Conservation (phyloP, 257 asterid species). For the Petunia axillaris region DNA sequence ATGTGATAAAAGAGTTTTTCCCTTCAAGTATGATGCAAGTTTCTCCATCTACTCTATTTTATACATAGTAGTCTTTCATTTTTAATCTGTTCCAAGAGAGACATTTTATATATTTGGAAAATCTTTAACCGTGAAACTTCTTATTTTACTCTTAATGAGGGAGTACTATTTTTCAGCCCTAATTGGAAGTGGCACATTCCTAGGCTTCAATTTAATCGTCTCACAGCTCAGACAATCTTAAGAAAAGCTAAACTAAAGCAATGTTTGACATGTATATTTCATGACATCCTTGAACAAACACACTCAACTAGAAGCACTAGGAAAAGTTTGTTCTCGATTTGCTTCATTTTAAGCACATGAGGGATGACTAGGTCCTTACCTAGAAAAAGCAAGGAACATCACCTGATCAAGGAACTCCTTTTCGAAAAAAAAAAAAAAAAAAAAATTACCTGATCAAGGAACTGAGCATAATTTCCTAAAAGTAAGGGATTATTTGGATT, state of each 20-base stretch:
- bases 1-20: too few species aligned
- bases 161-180: too few species aligned
- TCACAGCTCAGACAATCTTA: slow-evolving; percentile 24
- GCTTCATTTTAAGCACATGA: background rate
- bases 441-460: slow-evolving; percentile 55
- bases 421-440: too few species aligned
- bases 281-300: background rate
- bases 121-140: too few species aligned
- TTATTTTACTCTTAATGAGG: background rate
- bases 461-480: slow-evolving; percentile 59
- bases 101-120: too few species aligned
- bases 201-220: background rate
- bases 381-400: background rate
- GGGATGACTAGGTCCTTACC: background rate
- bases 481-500: slow-evolving; percentile 58
- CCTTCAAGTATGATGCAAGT: too few species aligned
- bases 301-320: background rate
- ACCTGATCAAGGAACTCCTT: slow-evolving; percentile 59
- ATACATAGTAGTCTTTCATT: too few species aligned
- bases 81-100: too few species aligned
- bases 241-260: background rate
- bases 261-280: background rate
- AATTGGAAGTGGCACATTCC: background rate
- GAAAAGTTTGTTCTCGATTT: background rate
- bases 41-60: too few species aligned